Conservation (phyloP, 2,329 filamentous ascomycete genomes). For the Thermoascus crustaceus region DNA sequence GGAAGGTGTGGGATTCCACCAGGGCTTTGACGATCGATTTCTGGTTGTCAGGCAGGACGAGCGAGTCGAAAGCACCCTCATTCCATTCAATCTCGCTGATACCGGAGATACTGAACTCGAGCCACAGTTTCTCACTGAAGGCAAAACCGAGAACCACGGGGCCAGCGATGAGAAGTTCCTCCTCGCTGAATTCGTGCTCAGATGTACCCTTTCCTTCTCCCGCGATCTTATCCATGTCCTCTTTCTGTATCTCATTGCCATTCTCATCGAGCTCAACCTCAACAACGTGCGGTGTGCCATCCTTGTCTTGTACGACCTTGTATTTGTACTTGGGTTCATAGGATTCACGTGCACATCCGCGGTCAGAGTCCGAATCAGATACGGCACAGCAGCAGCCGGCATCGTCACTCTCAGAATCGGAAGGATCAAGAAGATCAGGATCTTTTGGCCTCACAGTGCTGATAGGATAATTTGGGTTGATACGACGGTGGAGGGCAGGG, state of each 20-base stretch:
- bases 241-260: slow-evolving; percentile 46
- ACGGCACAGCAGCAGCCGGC: slow-evolving; percentile 32
- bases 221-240: slow-evolving; percentile 51
- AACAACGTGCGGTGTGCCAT: slow-evolving; percentile 45
- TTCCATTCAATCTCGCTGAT: slow-evolving; percentile 81
- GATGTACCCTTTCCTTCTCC: slow-evolving; percentile 23
- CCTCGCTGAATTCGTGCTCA: slow-evolving; percentile 60
- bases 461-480: slow-evolving; percentile 78
- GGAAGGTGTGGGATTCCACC: slow-evolving; percentile 76
- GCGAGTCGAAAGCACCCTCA: slow-evolving; percentile 68
- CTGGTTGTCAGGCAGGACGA: slow-evolving; percentile 60
- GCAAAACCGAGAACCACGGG: slow-evolving; percentile 80
- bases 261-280: slow-evolving; percentile 49
- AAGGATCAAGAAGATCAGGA: slow-evolving; percentile 50
- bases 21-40: slow-evolving; percentile 69
- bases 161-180: slow-evolving; percentile 75
- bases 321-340: slow-evolving; percentile 35
- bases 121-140: slow-evolving; percentile 82
- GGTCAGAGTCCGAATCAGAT: slow-evolving; percentile 28
- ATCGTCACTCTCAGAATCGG: slow-evolving; percentile 33
- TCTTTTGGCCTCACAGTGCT: slow-evolving; percentile 67
- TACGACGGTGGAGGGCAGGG: slow-evolving; percentile 68
- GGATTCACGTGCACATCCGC: slow-evolving; percentile 30
- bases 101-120: slow-evolving; percentile 74
- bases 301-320: slow-evolving; percentile 48